Conservation (phyloP, 345 rosid species). For the Hypericum perforatum region DNA sequence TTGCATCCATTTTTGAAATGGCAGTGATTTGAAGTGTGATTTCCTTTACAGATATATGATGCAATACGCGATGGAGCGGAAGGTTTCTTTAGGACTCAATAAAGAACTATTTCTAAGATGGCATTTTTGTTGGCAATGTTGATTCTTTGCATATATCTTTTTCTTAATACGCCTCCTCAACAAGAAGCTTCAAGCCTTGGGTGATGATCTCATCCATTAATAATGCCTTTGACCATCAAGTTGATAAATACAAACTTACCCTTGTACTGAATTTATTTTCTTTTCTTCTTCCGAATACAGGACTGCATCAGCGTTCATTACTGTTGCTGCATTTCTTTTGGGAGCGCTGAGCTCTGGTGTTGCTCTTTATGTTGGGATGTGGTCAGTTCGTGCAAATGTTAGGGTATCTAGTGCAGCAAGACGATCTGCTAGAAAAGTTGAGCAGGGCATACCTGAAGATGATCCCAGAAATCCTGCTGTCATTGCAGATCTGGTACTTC, state of each 20-base stretch:
- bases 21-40: background rate
- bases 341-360: conserved; percentile 93
- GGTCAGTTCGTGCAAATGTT: conserved; percentile 99
- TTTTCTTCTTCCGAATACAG: conserved; percentile 34
- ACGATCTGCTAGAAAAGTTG: conserved; percentile 52
- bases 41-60: conserved; percentile 74
- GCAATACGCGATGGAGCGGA: conserved; percentile 99
- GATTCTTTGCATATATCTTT: conserved; percentile 75
- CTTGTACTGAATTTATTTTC: conserved; percentile 12
- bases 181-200: conserved; percentile 96
- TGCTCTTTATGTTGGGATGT: conserved; percentile 97
- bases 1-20: no score
- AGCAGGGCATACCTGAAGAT: no score
- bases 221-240: conserved; percentile 4
- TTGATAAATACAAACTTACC: conserved; percentile 1
- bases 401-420: conserved; percentile 98
- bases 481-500: no score
- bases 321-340: conserved; percentile 88
- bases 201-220: conserved; percentile 39
- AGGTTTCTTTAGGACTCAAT: conserved; percentile 97
- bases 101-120: conserved; percentile 95
- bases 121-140: conserved; percentile 78
- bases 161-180: conserved; percentile 83
- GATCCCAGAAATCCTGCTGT: no score
- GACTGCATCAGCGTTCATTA: conserved; percentile 70